Percentiles rank a stretch among this genome's conserved stretches.
Evolutionary conservation across 2,329 filamentous ascomycete genomes (phyloP).

Genomic region (Corniculantispora saksenae): DNA sequence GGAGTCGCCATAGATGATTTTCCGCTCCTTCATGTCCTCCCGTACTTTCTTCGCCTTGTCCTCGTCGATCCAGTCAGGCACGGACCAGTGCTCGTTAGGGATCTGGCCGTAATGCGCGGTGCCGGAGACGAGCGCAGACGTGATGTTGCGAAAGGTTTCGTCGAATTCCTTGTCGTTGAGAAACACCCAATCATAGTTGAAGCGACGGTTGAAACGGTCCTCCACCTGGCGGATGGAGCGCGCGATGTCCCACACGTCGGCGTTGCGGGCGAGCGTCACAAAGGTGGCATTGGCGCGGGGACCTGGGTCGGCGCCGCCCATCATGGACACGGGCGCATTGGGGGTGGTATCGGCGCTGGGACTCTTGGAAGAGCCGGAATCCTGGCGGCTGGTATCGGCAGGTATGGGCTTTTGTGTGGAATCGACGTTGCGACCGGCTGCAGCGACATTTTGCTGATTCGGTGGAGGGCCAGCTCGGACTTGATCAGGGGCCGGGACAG

Average conservation of each 20-base stretch:
- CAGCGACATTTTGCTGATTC: slow-evolving; percentile 13
- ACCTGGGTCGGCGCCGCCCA: slow-evolving; percentile 57
- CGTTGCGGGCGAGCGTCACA: slow-evolving; percentile 90
- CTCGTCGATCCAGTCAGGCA: slow-evolving; percentile 92
- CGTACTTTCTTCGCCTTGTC: slow-evolving; percentile 88
- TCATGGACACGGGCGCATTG: slow-evolving; percentile 54
- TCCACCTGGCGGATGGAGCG: slow-evolving; percentile 95
- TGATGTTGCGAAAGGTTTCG: slow-evolving; percentile 90
- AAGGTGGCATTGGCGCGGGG: slow-evolving; percentile 95
- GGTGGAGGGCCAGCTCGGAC: slow-evolving; percentile 22
- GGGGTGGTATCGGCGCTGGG: slow-evolving; percentile 49
- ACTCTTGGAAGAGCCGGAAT: slow-evolving; percentile 49
- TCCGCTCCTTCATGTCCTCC: slow-evolving; percentile 88
- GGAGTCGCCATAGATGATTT: slow-evolving; percentile 98
- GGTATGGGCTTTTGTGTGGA: slow-evolving; percentile 27
- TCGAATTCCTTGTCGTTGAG: slow-evolving; percentile 95
- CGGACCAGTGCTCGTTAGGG: slow-evolving; percentile 92
- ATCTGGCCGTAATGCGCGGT: slow-evolving; percentile 91
- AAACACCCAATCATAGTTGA: slow-evolving; percentile 99
- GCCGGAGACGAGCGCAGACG: slow-evolving; percentile 84
- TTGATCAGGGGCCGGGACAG: slow-evolving; percentile 24
- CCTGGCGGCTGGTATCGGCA: slow-evolving; percentile 28
- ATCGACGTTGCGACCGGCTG: slow-evolving; percentile 11
- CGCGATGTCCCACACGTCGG: slow-evolving; percentile 94
- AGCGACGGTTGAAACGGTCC: slow-evolving; percentile 96